A percentile compares a stretch with the other conserved stretches of the same genome.
phyloP scores from a whole-genome alignment of 108 stramenopile species.

The Cyclostephanos invisitatus region DNA sequence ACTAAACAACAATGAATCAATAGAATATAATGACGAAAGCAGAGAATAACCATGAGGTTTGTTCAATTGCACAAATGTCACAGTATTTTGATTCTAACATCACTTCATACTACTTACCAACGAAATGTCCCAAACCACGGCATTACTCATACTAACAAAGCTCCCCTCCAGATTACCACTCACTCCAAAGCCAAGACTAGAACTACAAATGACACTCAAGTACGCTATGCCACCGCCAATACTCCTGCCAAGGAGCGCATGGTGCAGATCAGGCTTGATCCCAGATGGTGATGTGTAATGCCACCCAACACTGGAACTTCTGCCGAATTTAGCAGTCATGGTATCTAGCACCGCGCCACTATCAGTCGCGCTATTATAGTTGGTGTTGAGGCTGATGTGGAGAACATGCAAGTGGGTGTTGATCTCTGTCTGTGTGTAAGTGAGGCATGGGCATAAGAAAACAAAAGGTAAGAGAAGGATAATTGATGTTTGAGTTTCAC shows the following conservation, averaged over 20 bases:
- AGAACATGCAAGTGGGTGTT: conserved; percentile 10
- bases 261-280: conserved; percentile 12
- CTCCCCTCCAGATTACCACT: not conserved
- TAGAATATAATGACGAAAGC: too few relatives aligned
- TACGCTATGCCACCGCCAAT: conserved; percentile 5
- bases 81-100: not conserved
- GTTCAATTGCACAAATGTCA: not conserved
- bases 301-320: not conserved
- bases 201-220: not conserved
- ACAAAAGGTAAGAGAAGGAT: not conserved
- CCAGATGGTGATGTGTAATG: conserved; percentile 8
- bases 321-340: not conserved
- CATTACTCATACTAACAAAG: conserved; percentile 2
- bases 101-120: not conserved
- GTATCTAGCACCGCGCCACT: not conserved
- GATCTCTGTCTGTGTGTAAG: not conserved
- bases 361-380: not conserved
- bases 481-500: not conserved
- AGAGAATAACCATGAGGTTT: not conserved
- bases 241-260: not conserved
- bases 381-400: conserved; percentile 2
- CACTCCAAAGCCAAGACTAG: conserved; percentile 1
- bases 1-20: not conserved
- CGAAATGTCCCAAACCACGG: not conserved
- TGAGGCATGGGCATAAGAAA: not conserved